Conservation (phyloP, 2,329 filamentous ascomycete genomes). For the Botryotinia calthae region DNA sequence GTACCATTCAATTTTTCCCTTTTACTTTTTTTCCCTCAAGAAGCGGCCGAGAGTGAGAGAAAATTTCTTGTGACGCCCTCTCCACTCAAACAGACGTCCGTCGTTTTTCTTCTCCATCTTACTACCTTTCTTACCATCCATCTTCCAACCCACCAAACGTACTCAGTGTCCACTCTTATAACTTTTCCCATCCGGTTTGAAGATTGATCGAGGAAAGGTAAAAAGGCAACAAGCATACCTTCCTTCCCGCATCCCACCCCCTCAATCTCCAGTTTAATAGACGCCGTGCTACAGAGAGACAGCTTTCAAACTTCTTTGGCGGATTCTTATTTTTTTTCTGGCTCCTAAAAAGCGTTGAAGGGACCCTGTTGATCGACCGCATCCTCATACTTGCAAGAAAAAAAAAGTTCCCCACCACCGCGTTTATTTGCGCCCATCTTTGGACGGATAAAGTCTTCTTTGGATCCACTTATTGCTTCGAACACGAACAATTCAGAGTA, state of each 20-base stretch:
- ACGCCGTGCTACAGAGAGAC: constrained; percentile 17
- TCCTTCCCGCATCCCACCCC: constrained; percentile 14
- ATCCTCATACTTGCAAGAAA: constrained; percentile 13
- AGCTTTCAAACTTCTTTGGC: constrained; percentile 4
- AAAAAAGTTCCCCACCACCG: constrained; percentile 21
- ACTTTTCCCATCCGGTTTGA: constrained; percentile 1
- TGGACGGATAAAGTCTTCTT: constrained; percentile 22
- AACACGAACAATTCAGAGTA: constrained; percentile 20
- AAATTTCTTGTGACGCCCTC: constrained; percentile 10
- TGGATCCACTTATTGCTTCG: constrained; percentile 22
- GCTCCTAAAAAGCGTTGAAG: constrained; percentile 8
- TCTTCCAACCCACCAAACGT: background rate
- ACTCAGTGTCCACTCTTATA: constrained; percentile 6
- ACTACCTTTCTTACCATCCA: constrained; percentile 7
- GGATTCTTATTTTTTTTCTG: constrained; percentile 10
- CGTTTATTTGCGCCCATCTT: constrained; percentile 21
- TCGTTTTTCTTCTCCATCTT: constrained; percentile 4
- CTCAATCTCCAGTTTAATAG: constrained; percentile 22
- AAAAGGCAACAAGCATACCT: constrained; percentile 16
- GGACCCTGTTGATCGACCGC: constrained; percentile 21
- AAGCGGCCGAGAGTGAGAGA: background rate
- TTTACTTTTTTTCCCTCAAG: constrained; percentile 11
- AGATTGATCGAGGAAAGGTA: constrained; percentile 8
- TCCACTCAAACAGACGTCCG: constrained; percentile 11
- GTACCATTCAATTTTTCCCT: constrained; percentile 10